These are phyloP conservation scores for Clavispora vitiphila DNA, from an alignment of 805 yeast species.

Conservation along the genomic window DNA sequence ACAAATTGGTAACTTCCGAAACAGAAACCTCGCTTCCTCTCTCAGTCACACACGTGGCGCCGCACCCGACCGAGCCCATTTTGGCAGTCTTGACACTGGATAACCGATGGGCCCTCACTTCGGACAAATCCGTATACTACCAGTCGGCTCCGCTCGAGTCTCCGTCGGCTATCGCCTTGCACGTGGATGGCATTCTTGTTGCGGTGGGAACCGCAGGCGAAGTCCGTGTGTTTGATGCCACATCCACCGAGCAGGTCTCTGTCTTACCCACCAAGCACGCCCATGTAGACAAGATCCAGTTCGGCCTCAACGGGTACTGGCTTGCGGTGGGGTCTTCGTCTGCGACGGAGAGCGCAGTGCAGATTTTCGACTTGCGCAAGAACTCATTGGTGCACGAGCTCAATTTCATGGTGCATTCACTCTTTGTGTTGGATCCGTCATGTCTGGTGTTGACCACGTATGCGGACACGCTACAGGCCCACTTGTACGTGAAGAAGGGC, in stretches of 20 bases:
- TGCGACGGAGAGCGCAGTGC: conserved; percentile 16
- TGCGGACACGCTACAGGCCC: conserved; percentile 21
- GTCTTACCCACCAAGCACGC: conserved; percentile 21
- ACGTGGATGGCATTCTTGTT: conserved; percentile 46
- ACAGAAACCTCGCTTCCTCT: conserved; percentile 1
- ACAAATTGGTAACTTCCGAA: neutral
- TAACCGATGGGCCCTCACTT: conserved; percentile 7
- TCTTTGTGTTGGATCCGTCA: conserved; percentile 32
- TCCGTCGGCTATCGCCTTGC: conserved; percentile 27
- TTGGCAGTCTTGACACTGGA: conserved; percentile 12
- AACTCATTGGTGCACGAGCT: conserved; percentile 22
- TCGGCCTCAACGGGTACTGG: conserved; percentile 67
- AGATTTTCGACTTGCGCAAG: conserved; percentile 49
- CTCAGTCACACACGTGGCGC: conserved; percentile 1
- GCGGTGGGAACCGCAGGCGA: conserved; percentile 35
- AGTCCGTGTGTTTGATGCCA: conserved; percentile 36
- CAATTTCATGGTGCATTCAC: conserved; percentile 13
- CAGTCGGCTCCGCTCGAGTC: conserved; percentile 7
- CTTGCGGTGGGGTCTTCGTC: conserved; percentile 31
- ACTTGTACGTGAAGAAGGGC: conserved; percentile 35
- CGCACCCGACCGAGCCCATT: conserved; percentile 12
- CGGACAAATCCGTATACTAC: conserved; percentile 6
- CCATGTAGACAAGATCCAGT: conserved; percentile 33
- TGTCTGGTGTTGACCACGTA: conserved; percentile 26
- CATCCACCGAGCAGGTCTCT: conserved; percentile 33